phyloP scores from a whole-genome alignment of 1,139 yeast species.

The Taphrina deformans region DNA sequence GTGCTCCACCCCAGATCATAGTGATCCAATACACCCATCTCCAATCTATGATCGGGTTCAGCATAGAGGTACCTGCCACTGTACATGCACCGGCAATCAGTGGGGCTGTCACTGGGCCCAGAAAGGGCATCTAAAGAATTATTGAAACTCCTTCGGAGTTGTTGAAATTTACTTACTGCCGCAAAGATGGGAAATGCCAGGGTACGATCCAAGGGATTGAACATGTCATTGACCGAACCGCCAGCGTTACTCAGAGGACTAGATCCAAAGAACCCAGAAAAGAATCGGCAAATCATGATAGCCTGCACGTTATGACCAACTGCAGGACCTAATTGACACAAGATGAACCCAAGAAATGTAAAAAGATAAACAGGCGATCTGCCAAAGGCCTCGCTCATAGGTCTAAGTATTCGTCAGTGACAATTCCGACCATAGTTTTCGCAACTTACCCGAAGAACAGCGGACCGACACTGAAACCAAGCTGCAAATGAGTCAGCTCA shows the following conservation, averaged over 20 bases:
- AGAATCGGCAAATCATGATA: constrained; percentile 65
- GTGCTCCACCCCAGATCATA: constrained; percentile 49
- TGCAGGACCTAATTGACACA: constrained; percentile 54
- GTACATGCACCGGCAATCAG: constrained; percentile 9
- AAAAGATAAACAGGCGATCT: constrained; percentile 50
- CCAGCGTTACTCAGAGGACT: constrained; percentile 88
- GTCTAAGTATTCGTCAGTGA: constrained; percentile 50
- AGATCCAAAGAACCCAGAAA: constrained; percentile 76
- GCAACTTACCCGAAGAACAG: neutral
- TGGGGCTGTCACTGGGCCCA: constrained; percentile 8
- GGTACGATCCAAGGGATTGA: constrained; percentile 69
- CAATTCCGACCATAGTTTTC: constrained; percentile 44
- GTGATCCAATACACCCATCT: constrained; percentile 56
- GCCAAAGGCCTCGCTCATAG: constrained; percentile 46
- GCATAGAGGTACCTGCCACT: constrained; percentile 11
- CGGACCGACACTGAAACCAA: neutral
- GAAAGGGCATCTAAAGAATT: neutral
- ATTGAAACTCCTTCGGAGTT: neutral
- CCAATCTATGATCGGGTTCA: constrained; percentile 44
- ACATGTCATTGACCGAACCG: constrained; percentile 74
- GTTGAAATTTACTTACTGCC: constrained; percentile 41
- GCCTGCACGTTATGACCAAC: constrained; percentile 52
- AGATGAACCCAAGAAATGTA: constrained; percentile 60
- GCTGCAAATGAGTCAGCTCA: neutral
- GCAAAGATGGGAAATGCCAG: constrained; percentile 52